These are phyloP conservation scores for Eremochloa ophiuroides DNA, from an alignment of 176 grass and related monocot genomes.

Conservation along the genomic window DNA sequence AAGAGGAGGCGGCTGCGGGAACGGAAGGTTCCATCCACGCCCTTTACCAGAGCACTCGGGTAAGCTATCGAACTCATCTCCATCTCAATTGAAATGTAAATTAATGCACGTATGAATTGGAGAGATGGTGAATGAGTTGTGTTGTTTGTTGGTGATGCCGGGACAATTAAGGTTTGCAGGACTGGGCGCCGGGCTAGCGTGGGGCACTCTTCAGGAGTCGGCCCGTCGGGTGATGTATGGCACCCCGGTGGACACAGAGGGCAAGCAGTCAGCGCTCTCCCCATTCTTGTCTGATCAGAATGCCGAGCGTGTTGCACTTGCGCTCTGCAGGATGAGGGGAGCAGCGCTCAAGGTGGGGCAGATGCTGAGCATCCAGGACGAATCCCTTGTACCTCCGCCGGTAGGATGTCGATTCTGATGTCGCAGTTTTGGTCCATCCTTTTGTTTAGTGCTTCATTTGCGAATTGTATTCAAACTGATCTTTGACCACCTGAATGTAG, in stretches of 20 bases:
- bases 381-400: slow-evolving; percentile 81
- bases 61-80: slow-evolving; percentile 26
- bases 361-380: slow-evolving; percentile 97
- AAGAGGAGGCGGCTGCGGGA: slow-evolving; percentile 65
- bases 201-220: slow-evolving; percentile 82
- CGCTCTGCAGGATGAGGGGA: slow-evolving; percentile 85
- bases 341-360: slow-evolving; percentile 89
- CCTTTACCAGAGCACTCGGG: slow-evolving; percentile 88
- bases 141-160: background rate
- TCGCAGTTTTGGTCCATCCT: background rate
- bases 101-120: background rate
- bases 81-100: background rate
- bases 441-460: background rate
- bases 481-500: slow-evolving; percentile 37
- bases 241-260: slow-evolving; percentile 40
- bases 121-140: slow-evolving; percentile 14
- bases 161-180: slow-evolving; percentile 69
- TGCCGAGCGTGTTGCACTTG: slow-evolving; percentile 85
- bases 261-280: slow-evolving; percentile 60
- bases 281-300: slow-evolving; percentile 94
- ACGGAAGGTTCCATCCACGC: slow-evolving; percentile 82
- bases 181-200: slow-evolving; percentile 73
- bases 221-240: slow-evolving; percentile 69
- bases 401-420: slow-evolving; percentile 37
- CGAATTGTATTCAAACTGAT: background rate